Evolutionary conservation across 129 eudicot genomes (phyloP).

Genomic region (Arctium minus): DNA sequence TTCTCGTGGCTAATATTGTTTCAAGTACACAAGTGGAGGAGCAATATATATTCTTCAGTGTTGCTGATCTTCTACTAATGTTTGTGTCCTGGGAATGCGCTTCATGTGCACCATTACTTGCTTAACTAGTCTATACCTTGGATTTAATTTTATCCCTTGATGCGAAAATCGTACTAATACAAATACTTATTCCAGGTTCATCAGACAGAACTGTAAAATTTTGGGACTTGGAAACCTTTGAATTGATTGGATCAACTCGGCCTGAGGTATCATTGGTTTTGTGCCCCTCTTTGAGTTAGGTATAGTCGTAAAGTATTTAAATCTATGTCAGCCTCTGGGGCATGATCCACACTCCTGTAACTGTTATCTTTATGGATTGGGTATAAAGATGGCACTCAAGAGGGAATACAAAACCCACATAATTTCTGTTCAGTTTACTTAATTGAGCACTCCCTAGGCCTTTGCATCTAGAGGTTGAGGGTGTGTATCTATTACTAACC

Average conservation of each 20-base stretch:
- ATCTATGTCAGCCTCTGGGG: background rate
- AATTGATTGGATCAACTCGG: slow-evolving; percentile 87
- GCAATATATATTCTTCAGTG: background rate
- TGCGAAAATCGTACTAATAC: background rate
- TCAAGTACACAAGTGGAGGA: background rate
- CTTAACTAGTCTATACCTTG: background rate
- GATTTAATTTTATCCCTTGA: background rate
- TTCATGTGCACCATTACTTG: slow-evolving; percentile 2
- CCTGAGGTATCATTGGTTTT: slow-evolving; percentile 55
- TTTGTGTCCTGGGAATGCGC: background rate
- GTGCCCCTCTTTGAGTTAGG: background rate
- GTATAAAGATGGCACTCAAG: too few species aligned
- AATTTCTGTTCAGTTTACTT: background rate
- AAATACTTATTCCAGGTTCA: slow-evolving; percentile 58
- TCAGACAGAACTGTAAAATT: slow-evolving; percentile 89
- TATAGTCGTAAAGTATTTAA: background rate
- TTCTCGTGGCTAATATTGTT: background rate
- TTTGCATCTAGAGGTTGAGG: too few species aligned
- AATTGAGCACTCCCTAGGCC: background rate
- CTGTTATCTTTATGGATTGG: background rate
- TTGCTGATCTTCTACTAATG: background rate
- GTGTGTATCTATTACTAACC: too few species aligned
- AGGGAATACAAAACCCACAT: background rate
- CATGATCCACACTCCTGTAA: background rate
- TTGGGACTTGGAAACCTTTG: slow-evolving; percentile 98